Evolutionary conservation across 2,329 filamentous ascomycete species (phyloP).

Genomic region (Nemania sp.): DNA sequence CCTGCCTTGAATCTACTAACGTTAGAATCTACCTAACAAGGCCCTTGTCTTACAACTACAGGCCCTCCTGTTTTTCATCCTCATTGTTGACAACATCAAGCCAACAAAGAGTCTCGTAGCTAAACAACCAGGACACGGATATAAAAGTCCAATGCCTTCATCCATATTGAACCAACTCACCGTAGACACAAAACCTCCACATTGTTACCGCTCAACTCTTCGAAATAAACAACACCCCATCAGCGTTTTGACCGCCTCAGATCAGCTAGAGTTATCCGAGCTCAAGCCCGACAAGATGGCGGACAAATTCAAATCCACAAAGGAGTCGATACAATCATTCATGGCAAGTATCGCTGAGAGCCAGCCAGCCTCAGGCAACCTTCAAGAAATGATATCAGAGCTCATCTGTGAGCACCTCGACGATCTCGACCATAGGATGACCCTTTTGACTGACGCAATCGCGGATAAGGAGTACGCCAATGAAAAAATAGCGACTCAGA

Average conservation of each 20-base stretch:
- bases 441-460: background rate
- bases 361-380: too few relatives aligned
- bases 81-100: too few relatives aligned
- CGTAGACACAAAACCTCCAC: too few relatives aligned
- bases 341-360: background rate
- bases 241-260: background rate
- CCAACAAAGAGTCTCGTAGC: background rate
- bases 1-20: too few relatives aligned
- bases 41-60: too few relatives aligned
- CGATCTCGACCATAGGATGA: background rate
- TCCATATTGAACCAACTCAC: background rate
- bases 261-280: too few relatives aligned
- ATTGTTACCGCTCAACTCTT: background rate
- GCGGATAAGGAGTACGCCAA: background rate
- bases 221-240: background rate
- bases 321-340: background rate
- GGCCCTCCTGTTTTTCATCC: too few relatives aligned
- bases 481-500: background rate
- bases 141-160: conserved; percentile 1
- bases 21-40: too few relatives aligned
- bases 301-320: background rate
- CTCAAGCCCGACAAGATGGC: background rate
- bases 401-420: background rate
- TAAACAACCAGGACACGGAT: background rate
- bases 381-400: background rate